Evolutionary conservation across 148 eudicot species (phyloP), one percentile per base, ranked within the genome.

Genomic region (Vaccinium darrowii): DNA sequence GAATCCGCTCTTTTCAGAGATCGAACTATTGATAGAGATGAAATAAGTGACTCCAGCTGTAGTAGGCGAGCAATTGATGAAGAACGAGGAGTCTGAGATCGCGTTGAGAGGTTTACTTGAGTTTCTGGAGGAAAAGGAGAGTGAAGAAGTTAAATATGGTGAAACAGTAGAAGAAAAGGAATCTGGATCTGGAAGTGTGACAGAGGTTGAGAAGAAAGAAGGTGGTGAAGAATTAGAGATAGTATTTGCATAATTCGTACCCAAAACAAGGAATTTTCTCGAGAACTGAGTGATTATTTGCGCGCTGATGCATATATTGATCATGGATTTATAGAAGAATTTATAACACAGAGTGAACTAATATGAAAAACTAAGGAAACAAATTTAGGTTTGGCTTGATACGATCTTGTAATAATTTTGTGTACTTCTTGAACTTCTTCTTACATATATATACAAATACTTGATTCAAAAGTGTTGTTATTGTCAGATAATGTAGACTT

Each of bases 41-140:
- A 84, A 67, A 67, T 82, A 65, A 80, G 91, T 91, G 60, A 91
- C 90, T 19, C 93, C 94, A 0, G 94, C 94, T 16, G 90, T 88
- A 47, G 85, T 92, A 57, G 90, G 76, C 3, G 93, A 90, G 84
- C 88, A 91, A 25, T 60, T 91, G 80, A 71, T 92, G 89, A 90
- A 85, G 85, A 73, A 21, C 14, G 92, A 90, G 7, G 87, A 89
- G 8, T 36, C 83, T 16, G 93, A 91, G 58, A n/a, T 43, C 27
- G 84, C 89, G n/a, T 79, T 92, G 4, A 49, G 16, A 43, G 89
- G 88, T 30, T 80, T 92, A 6, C 53, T 90, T 12, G 84, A 75
- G 33, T 92, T 90, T 58, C 84, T 92, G 1, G 75, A 74, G 50
- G 84, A 36, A 73, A 84, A 85, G 60, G 74, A 52, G 69, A 80